These are phyloP conservation scores for Carpinus viminea DNA, from an alignment of 306 rosid species.

Conservation along the genomic window DNA sequence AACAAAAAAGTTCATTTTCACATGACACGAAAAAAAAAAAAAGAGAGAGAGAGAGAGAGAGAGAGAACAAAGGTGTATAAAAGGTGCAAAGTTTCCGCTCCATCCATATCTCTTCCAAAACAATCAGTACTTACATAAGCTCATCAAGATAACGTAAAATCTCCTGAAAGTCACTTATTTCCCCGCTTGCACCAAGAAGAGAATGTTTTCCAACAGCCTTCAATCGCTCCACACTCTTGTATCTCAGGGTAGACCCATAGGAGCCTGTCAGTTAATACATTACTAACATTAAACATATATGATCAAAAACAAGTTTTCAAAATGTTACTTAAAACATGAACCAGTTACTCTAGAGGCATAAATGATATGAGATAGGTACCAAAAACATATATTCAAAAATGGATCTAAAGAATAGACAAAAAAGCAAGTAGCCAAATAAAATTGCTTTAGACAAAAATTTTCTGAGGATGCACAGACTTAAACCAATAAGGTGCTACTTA, in stretches of 20 bases:
- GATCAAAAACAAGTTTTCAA: neutral
- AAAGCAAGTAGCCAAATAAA: neutral
- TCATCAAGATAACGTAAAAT: conserved; percentile 72
- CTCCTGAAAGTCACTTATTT: conserved; percentile 96
- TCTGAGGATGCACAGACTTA: too few species aligned
- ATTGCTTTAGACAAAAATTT: neutral
- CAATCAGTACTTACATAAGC: conserved; percentile 51
- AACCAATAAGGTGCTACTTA: too few species aligned
- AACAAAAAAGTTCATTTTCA: neutral
- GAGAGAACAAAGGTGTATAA: too few species aligned
- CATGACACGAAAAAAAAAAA: neutral
- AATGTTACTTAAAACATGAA: too few species aligned
- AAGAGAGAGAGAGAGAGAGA: too few species aligned
- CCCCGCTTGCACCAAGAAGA: conserved; percentile 93
- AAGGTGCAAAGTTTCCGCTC: neutral
- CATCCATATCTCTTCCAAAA: neutral
- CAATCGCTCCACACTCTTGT: conserved; percentile 84
- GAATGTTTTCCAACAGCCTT: conserved; percentile 89
- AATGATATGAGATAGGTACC: neutral
- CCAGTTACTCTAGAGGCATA: too few species aligned
- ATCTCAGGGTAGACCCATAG: conserved; percentile 91
- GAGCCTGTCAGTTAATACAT: conserved; percentile 58
- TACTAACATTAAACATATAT: conserved; percentile 8
- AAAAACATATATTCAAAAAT: neutral
- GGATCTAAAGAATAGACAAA: neutral